phyloP scores from a whole-genome alignment of 768 basidiomycete species.

The Astraeus odoratus region DNA sequence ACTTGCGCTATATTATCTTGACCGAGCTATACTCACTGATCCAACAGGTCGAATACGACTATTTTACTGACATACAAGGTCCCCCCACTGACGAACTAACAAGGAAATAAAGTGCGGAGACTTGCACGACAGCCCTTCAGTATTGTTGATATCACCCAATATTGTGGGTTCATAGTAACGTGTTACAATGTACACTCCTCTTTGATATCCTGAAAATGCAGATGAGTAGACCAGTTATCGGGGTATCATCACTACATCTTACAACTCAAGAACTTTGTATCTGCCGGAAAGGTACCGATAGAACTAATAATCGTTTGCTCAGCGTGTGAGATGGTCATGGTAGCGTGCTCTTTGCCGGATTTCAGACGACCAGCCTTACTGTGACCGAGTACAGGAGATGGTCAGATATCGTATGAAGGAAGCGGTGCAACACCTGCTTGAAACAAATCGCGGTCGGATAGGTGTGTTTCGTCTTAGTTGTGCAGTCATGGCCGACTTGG shows the following conservation, averaged over 20 bases:
- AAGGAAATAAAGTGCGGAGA: conserved; percentile 10
- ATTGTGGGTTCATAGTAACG: conserved; percentile 6
- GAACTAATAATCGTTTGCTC: conserved; percentile 17
- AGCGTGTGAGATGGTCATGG: too few species aligned
- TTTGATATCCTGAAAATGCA: conserved; percentile 3
- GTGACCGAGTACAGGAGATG: conserved; percentile 21
- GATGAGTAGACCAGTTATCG: conserved; percentile 19
- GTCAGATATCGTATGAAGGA: conserved; percentile 20
- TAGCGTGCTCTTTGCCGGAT: conserved; percentile 22
- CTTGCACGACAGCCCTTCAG: conserved; percentile 10
- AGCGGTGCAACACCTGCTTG: conserved; percentile 20
- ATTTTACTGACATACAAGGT: conserved; percentile 12
- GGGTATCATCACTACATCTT: conserved; percentile 25
- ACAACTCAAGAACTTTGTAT: conserved; percentile 30
- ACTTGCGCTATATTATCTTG: not conserved
- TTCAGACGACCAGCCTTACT: conserved; percentile 27
- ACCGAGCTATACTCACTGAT: not conserved
- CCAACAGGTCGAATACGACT: not conserved
- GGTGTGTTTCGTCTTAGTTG: conserved; percentile 21
- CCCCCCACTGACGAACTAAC: conserved; percentile 15
- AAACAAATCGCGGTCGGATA: conserved; percentile 3
- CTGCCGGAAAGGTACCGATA: conserved; percentile 27
- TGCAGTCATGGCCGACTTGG: conserved; percentile 26
- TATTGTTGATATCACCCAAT: not conserved
- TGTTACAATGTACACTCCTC: conserved; percentile 5